A percentile compares a stretch with the other conserved stretches of the same genome.
Evolutionary conservation across 2,329 filamentous ascomycete species (phyloP).

Genomic region (Beauveria medogensis): DNA sequence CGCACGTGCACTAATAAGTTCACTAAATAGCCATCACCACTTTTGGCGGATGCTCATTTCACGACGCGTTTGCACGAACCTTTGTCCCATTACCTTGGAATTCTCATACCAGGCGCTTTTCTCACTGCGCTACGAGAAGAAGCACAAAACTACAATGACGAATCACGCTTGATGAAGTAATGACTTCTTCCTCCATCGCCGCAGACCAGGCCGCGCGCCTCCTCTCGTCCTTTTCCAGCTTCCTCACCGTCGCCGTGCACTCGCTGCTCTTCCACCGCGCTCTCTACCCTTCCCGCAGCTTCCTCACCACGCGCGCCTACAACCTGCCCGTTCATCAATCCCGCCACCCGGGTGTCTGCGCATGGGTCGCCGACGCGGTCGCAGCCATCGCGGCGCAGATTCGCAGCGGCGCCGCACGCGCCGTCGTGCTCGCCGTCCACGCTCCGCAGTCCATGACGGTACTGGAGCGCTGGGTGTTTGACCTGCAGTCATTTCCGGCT

Average conservation of each 20-base stretch:
- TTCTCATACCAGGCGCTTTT: background rate
- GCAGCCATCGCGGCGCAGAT: constrained; percentile 64
- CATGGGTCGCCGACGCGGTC: constrained; percentile 78
- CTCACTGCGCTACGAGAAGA: background rate
- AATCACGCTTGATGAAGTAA: background rate
- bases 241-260: constrained; percentile 76
- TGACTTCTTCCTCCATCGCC: constrained; percentile 21
- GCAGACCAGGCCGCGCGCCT: constrained; percentile 44
- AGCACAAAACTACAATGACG: background rate
- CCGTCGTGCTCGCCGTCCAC: constrained; percentile 43
- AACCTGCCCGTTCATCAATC: constrained; percentile 79
- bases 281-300: constrained; percentile 71
- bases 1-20: background rate
- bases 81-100: background rate
- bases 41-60: constrained; percentile 1
- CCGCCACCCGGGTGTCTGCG: constrained; percentile 76
- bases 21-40: background rate
- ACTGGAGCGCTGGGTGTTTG: constrained; percentile 56
- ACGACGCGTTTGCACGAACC: background rate
- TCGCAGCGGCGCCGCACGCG: constrained; percentile 42
- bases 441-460: constrained; percentile 30
- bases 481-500: constrained; percentile 43
- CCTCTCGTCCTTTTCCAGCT: constrained; percentile 64
- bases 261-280: constrained; percentile 75
- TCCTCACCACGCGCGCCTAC: constrained; percentile 72